Evolutionary conservation across 495 filamentous ascomycete species (phyloP).

Genomic region (Penicillium angulare): DNA sequence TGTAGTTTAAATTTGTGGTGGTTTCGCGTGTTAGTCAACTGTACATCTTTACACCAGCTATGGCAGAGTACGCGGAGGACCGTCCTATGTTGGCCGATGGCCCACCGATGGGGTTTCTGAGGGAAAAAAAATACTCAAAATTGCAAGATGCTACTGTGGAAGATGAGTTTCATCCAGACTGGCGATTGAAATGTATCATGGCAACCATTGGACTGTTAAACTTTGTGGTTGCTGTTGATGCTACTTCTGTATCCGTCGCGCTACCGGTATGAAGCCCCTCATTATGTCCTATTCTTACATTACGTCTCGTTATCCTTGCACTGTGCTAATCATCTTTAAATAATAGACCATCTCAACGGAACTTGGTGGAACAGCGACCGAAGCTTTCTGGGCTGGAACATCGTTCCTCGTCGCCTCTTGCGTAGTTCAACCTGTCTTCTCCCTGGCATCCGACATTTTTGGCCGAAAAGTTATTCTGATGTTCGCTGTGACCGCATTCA

Average conservation of each 20-base stretch:
- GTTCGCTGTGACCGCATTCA: constrained; percentile 28
- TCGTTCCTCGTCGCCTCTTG: constrained; percentile 61
- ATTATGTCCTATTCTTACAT: neutral
- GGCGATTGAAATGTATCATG: constrained; percentile 21
- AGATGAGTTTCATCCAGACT: neutral
- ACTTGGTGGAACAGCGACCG: constrained; percentile 16
- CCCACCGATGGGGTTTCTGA: no score
- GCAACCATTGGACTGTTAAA: constrained; percentile 54
- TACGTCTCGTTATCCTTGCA: neutral
- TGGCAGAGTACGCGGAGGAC: no score
- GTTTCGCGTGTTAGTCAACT: no score
- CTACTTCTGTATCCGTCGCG: constrained; percentile 64
- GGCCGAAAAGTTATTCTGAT: constrained; percentile 37
- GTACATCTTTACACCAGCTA: no score
- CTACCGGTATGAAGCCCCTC: constrained; percentile 55
- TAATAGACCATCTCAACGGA: constrained; percentile 22
- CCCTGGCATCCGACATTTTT: constrained; percentile 44
- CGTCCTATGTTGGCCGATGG: no score
- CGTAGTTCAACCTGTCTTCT: constrained; percentile 52
- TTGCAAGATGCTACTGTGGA: no score
- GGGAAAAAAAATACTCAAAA: no score
- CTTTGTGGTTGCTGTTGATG: constrained; percentile 64
- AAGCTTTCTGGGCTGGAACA: constrained; percentile 59
- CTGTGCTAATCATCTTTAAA: neutral
- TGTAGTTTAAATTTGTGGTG: no score